Base-by-base conservation (phyloP, 148 eudicot species). In the Talinum fruticosum region DNA sequence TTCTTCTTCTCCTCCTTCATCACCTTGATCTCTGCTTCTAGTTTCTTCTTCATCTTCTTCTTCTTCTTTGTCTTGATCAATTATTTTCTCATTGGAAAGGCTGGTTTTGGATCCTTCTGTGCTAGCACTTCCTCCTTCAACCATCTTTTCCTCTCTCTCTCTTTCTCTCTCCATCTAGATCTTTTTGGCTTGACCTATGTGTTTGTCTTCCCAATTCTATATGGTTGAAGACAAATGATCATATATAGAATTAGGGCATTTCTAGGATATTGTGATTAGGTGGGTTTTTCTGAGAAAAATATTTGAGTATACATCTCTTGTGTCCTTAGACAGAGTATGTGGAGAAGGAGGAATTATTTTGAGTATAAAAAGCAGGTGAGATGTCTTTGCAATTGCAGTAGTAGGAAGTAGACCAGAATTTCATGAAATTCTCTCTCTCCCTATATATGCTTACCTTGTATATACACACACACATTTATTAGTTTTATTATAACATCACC, bases 31-130 rank as follows among this genome's bases (percentile, higher is more conserved):
- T 5, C 38, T 53, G 10, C 33, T 72, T 26, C 54, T 68, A 2
- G 61, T 76, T 24, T 72, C 76, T 38, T 23, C 83, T 23, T 71
- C 62, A 8, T 83, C 85, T 41, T 69, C 79, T 4, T 78, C 83
- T 23, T 79, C 82, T 28, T 79, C 76, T 34, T 51, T 66, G 35
- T 76, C 77, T 5, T 44, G 76, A 26, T 79, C 85, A 16, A 54
- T 44, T 26, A 62, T 53, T 41, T 57, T 71, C 28, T 79, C 73
- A 78, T 74, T 76, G 26, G 72, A 81, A 38, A 72, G 82, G 77
- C 79, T 84, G 69, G 87, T 75, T 68, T 80, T 83, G 37, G 90
- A 87, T 38, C 79, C 85, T 75, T 85, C 88, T 54, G 79, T 76
- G 35, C 71, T 77, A 35, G 57, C 80, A 80, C 77, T 84, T 80